Evolutionary conservation across 2,329 filamentous ascomycete species (phyloP), one percentile per base, ranked within the genome.

Genomic region (Alternaria consortialis): DNA sequence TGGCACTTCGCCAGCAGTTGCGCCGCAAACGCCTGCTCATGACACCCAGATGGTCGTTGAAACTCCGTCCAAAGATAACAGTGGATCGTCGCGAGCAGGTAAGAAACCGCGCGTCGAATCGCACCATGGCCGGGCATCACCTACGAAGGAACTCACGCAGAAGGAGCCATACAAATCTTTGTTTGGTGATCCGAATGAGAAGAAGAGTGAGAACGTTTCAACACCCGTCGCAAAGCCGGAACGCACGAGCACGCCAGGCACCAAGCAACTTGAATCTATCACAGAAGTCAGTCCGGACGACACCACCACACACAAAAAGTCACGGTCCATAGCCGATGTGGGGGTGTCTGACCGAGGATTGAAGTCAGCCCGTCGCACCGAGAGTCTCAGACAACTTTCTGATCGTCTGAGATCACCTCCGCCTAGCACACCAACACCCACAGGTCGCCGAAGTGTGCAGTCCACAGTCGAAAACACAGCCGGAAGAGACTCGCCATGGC

Each of bases 231-330:
- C 66, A 7, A 74, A 71, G 54, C 69, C 73, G 36, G 46, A 64
- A 42, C 69, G 68, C 15, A 42, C 39, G 12, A 42, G 39, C 56
- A 74, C 76, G 23, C 71, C 74, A 15, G 77, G 72, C 52, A 71
- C 63, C 34, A 60, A 63, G 29, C 74, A 75, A 25, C 82, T 88
- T 8, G 80, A 83, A 20, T 80, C 84, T 1, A 87, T 88, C 64
- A 80, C 80, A 32, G 86, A 88, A 71, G 80, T 80, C 57, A 79
- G 75, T 53, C 81, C 82, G 44, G 80, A 82, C 56, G 77, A 80
- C 46, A 78, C 77, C 43, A 69, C 74, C 8, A 66, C 79, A 32
- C 71, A 73, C 62, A 81, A 82, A 71, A 80, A 81, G 70, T 78
- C 80, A 67, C 82, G 81, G 13, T 73, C 78, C 7, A 65, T 77